Base-by-base conservation (phyloP, 352 stramenopile genomes). In the Blastocystis sp. region DNA sequence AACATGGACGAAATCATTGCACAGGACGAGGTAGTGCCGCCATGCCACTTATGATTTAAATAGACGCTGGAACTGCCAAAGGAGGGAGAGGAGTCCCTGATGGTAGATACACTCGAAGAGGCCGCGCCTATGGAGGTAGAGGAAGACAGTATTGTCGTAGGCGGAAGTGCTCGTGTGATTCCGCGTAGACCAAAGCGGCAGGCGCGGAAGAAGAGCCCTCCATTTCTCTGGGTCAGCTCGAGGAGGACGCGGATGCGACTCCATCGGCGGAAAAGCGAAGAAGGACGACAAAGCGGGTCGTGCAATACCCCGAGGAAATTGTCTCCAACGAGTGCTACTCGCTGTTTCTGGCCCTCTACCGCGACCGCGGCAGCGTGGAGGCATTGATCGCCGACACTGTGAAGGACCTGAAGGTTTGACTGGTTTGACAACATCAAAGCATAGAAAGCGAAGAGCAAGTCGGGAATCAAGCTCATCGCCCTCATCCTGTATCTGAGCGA, bases 371-470 rank as follows among this genome's bases (percentile, higher is more conserved):
- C 11, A 48, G 21, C 21, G 45, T 81, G 28, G 17, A 54, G 7
- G n/a, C 48, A 24, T 6, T 81, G 9, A 3, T 81, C 14, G 57
- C 71, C 19, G 34, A 54, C 14, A 21, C 28, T 24, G 45, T 81
- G n/a, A 81, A 81, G 52, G 71, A 81, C 38, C 40, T 81, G 48
- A 81, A 81, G 48, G 71, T 81, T 19, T 6, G 42, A 40, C 34
- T 40, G 24, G 3, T 43, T 45, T 65, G 3, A 6, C 24, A 19
- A n/a, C 17, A 42, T 54, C 14, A 65, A 17, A 61, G 2, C 48
- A 57, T 3, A 81, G 54, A 11, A 43, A 81, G 48, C 71, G 24
- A 63, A 63, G 17, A 24, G 48, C 24, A 21, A 21, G 0, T 81
- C 71, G 7, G 60, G n/a, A 17, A 40, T 81, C 4, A 54, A 81